Evolutionary conservation across 176 grass and related monocot genomes (phyloP).

Genomic region (Elymus sibiricus): DNA sequence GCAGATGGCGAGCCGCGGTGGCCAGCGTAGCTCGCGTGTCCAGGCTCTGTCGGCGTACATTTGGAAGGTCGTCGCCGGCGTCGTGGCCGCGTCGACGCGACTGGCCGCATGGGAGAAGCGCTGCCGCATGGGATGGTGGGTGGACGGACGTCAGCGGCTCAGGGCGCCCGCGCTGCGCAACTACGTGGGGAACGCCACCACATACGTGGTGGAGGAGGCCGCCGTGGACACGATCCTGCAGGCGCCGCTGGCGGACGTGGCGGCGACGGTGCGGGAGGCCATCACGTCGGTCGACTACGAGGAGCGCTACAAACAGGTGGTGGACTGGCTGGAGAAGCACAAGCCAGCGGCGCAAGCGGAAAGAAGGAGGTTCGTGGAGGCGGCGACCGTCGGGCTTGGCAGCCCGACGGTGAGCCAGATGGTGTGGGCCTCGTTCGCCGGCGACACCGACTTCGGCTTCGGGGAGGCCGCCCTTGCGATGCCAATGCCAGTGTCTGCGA

Average conservation of each 20-base stretch:
- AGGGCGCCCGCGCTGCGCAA: background rate
- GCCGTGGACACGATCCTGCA: slow-evolving; percentile 21
- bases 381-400: too few relatives aligned
- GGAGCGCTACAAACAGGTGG: background rate
- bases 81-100: background rate
- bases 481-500: too few relatives aligned
- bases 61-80: slow-evolving; percentile 27
- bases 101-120: background rate
- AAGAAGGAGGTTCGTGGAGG: too few relatives aligned
- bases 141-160: slow-evolving; percentile 26
- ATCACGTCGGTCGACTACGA: slow-evolving; percentile 14
- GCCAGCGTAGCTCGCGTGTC: too few relatives aligned
- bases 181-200: slow-evolving; percentile 36
- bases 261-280: slow-evolving; percentile 6
- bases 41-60: background rate
- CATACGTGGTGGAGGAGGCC: slow-evolving; percentile 15
- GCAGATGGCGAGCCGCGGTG: too few relatives aligned
- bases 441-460: too few relatives aligned
- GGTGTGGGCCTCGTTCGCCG: too few relatives aligned
- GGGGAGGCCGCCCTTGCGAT: too few relatives aligned
- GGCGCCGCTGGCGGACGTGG: slow-evolving; percentile 1
- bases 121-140: slow-evolving; percentile 40
- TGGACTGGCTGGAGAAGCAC: too few relatives aligned
- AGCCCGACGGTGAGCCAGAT: too few relatives aligned
- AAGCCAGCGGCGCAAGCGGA: too few relatives aligned